phyloP scores from a whole-genome alignment of 768 basidiomycete species.

The Sporobolomyces pararoseus region DNA sequence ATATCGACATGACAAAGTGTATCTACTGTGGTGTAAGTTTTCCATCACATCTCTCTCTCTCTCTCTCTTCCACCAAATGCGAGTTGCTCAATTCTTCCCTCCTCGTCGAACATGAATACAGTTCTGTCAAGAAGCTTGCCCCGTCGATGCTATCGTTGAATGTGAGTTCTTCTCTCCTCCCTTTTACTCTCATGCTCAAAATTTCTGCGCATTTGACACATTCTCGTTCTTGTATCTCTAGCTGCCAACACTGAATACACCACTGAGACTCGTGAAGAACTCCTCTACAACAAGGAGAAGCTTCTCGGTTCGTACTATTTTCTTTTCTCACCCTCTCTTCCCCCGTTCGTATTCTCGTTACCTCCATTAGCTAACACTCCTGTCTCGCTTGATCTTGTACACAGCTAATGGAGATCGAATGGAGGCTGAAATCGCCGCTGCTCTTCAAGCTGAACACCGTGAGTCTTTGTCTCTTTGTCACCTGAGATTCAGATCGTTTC shows the following conservation, averaged over 20 bases:
- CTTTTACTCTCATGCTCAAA: too few relatives aligned
- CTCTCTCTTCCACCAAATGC: too few relatives aligned
- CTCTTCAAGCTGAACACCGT: conserved; percentile 54
- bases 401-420: conserved; percentile 78
- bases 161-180: conserved; percentile 55
- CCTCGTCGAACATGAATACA: too few relatives aligned
- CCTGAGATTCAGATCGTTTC: not conserved
- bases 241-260: conserved; percentile 98
- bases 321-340: not conserved
- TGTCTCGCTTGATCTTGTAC: too few relatives aligned
- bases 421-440: conserved; percentile 96
- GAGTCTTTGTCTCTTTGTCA: not conserved
- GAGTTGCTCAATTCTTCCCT: too few relatives aligned
- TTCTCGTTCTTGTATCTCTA: conserved; percentile 49
- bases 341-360: not conserved
- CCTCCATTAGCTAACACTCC: too few relatives aligned
- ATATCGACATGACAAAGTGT: conserved; percentile 99
- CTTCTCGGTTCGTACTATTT: conserved; percentile 59
- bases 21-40: conserved; percentile 81
- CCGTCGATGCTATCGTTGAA: conserved; percentile 98
- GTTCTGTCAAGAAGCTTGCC: conserved; percentile 99
- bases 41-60: not conserved
- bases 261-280: conserved; percentile 95
- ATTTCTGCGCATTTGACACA: too few relatives aligned
- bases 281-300: conserved; percentile 99